Evolutionary conservation across 495 filamentous ascomycete species (phyloP).

Genomic region (Aspergillus carlsbadensis): DNA sequence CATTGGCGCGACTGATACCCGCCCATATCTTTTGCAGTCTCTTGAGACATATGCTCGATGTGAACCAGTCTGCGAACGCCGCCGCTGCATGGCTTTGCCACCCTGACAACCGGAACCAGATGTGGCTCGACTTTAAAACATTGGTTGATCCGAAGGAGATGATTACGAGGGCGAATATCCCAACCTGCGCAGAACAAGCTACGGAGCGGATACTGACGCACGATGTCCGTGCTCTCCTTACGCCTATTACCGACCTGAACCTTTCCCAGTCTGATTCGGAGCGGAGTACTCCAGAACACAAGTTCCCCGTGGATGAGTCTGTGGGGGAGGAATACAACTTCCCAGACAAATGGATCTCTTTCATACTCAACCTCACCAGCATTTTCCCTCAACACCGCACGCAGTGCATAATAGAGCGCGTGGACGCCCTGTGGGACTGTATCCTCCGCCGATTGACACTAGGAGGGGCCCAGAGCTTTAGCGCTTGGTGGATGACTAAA

Average conservation of each 20-base stretch:
- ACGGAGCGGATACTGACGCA: conserved; percentile 67
- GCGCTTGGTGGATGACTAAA: conserved; percentile 97
- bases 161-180: conserved; percentile 44
- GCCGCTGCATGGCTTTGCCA: conserved; percentile 50
- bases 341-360: conserved; percentile 81
- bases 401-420: conserved; percentile 51
- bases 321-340: conserved; percentile 58
- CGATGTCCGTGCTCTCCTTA: conserved; percentile 72
- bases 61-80: conserved; percentile 78
- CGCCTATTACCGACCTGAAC: conserved; percentile 37
- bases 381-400: conserved; percentile 71
- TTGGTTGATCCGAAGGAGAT: conserved; percentile 68
- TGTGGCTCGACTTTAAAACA: conserved; percentile 89
- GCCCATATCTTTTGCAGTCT: conserved; percentile 86
- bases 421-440: conserved; percentile 46
- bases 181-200: conserved; percentile 40
- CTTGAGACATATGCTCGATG: conserved; percentile 78
- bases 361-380: conserved; percentile 70
- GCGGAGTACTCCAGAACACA: conserved; percentile 35
- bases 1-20: conserved; percentile 80
- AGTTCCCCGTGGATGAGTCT: conserved; percentile 35
- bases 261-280: conserved; percentile 42
- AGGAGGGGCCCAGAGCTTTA: conserved; percentile 78
- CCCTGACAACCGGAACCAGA: conserved; percentile 57
- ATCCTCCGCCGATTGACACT: conserved; percentile 62